These are phyloP conservation scores for Aspergillus eucalypticola DNA, from an alignment of 2,329 filamentous ascomycete species.

Conservation along the genomic window DNA sequence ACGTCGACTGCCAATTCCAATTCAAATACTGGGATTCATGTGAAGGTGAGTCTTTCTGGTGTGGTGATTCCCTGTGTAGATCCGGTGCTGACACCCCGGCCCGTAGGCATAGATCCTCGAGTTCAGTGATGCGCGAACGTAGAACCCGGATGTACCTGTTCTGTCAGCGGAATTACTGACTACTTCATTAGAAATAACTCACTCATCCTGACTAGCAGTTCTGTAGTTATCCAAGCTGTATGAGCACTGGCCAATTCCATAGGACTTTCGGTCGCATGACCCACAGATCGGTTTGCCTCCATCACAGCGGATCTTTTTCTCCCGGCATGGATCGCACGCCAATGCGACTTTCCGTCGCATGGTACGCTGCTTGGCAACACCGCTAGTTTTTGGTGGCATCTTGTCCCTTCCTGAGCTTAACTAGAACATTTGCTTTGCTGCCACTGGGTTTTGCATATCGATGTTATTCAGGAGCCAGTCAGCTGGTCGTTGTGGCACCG, in stretches of 20 bases:
- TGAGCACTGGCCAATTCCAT: slow-evolving; percentile 38
- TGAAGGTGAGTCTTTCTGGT: neutral
- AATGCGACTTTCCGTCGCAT: slow-evolving; percentile 35
- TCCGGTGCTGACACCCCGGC: slow-evolving; percentile 24
- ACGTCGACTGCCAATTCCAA: neutral
- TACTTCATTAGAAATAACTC: slow-evolving; percentile 17
- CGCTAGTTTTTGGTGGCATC: slow-evolving; percentile 1
- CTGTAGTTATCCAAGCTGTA: slow-evolving; percentile 43
- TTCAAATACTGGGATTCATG: neutral
- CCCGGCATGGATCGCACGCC: slow-evolving; percentile 47
- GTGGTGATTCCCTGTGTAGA: neutral
- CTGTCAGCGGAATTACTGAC: neutral
- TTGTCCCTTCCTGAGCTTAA: neutral
- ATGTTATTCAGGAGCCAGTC: too few relatives aligned
- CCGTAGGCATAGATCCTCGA: slow-evolving; percentile 27
- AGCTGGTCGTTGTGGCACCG: too few relatives aligned
- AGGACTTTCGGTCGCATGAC: slow-evolving; percentile 40
- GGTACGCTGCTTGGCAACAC: neutral
- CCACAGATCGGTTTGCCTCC: slow-evolving; percentile 49
- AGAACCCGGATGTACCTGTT: slow-evolving; percentile 20
- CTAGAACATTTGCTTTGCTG: neutral
- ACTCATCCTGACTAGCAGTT: slow-evolving; percentile 40
- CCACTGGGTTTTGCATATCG: neutral
- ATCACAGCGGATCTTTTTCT: slow-evolving; percentile 47
- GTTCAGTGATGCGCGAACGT: slow-evolving; percentile 29